Evolutionary conservation across 116 monocot species (phyloP), one percentile per base, ranked within the genome.

Genomic region (Cymodocea nodosa): DNA sequence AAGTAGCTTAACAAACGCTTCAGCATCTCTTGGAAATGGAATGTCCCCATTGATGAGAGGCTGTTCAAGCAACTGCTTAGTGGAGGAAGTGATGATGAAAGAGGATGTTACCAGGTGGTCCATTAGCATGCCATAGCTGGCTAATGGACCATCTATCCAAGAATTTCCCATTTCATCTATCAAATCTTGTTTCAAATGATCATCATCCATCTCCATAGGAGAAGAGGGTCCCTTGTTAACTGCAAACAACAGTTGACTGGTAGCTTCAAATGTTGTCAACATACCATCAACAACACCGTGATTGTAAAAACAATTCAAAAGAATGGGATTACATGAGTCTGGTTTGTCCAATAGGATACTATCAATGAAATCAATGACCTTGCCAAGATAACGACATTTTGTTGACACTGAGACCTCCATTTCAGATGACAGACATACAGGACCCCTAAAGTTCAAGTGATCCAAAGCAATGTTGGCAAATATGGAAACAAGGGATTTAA

Each of bases 381-480:
- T 92, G 22, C 99, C 99, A 64, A 99, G 83, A 51, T 92, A 99
- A 15, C 99, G 82, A 67, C 99, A 99, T 73, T 92, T 99, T 59
- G 82, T 80, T 13, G 82, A 78, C 50, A 89, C 63, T 55, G 85
- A 72, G 4, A 76, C 66, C 59, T 86, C 92, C 22, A 34, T 74
- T 56, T 79, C 71, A 53, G 84, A 76, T 64, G 79, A 49, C 24
- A 17, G 18, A 58, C 53, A 62, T 15, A 50, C 70, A 77, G 79
- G 74, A 17, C 86, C 89, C 4, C 74, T 74, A 70, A 89, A 99
- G 73, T 92, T 99, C 62, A 93, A 78, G 69, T 93, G 86, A 39
- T 85, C 93, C 70, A 84, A 59, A 55, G 74, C 73, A 65, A 82
- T 81, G 15, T 81, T 78, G 2, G 94, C 55, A 68, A 89, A 62